These are phyloP conservation scores for Nakazawaea ernobii DNA, from an alignment of 805 yeast genomes.

Conservation along the genomic window DNA sequence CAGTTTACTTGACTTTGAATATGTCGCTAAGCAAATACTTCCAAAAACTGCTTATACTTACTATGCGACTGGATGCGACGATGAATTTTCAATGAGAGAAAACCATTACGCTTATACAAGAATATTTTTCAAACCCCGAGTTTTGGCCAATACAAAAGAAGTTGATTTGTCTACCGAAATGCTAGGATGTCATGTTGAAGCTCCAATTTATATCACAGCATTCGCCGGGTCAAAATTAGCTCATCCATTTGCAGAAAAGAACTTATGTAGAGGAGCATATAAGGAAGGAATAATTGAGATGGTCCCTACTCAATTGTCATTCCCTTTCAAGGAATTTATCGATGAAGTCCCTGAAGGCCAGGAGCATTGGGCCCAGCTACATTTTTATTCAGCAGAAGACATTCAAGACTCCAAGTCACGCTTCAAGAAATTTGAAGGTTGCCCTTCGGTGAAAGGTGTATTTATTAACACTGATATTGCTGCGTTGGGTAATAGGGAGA, in stretches of 20 bases:
- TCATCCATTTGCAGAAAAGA: conserved; percentile 79
- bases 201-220: conserved; percentile 86
- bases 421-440: conserved; percentile 54
- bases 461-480: conserved; percentile 88
- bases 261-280: conserved; percentile 70
- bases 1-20: conserved; percentile 80
- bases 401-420: conserved; percentile 48
- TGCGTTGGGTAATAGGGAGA: conserved; percentile 77
- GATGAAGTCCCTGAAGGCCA: conserved; percentile 56
- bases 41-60: conserved; percentile 80
- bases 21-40: conserved; percentile 70
- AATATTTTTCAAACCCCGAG: conserved; percentile 76
- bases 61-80: conserved; percentile 82
- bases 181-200: conserved; percentile 57
- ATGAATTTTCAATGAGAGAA: conserved; percentile 79
- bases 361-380: conserved; percentile 76
- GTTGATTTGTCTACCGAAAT: conserved; percentile 58
- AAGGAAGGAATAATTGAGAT: conserved; percentile 63
- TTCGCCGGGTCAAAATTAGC: conserved; percentile 85
- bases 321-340: conserved; percentile 70
- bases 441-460: conserved; percentile 56
- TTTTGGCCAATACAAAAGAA: conserved; percentile 68
- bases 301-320: conserved; percentile 83
- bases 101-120: conserved; percentile 84
- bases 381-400: conserved; percentile 58